These are phyloP conservation scores for Neocallimastix lanati DNA, from an alignment of 192 early-diverging fungal species.

Conservation along the genomic window DNA sequence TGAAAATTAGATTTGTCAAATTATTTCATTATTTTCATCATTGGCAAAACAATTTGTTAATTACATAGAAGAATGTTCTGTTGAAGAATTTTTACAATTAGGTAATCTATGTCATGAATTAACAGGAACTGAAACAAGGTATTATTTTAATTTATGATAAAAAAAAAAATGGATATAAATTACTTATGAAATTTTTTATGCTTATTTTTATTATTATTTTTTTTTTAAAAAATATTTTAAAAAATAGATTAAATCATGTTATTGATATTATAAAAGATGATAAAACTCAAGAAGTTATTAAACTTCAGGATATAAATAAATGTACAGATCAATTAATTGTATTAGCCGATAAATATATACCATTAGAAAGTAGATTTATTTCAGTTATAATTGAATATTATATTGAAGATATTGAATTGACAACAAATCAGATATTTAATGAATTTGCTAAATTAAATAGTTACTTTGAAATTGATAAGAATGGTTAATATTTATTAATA, in stretches of 20 bases:
- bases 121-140: constrained; percentile 54
- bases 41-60: constrained; percentile 44
- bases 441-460: neutral
- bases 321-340: neutral
- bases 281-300: constrained; percentile 6
- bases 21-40: constrained; percentile 45
- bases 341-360: neutral
- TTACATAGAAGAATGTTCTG: constrained; percentile 44
- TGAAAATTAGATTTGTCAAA: constrained; percentile 28
- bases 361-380: neutral
- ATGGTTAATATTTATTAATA: neutral
- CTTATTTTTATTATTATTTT: constrained; percentile 3
- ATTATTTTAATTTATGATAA: constrained; percentile 34
- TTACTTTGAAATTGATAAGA: neutral
- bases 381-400: neutral
- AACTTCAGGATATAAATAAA: neutral
- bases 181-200: constrained; percentile 28
- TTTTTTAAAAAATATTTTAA: constrained; percentile 25
- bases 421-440: neutral
- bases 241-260: constrained; percentile 20
- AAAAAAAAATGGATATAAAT: too few relatives aligned
- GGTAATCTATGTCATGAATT: constrained; percentile 61
- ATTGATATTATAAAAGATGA: constrained; percentile 26
- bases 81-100: constrained; percentile 49
- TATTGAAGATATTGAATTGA: neutral